Percentiles rank a stretch among this genome's conserved stretches.
phyloP scores from a whole-genome alignment of 441 rosid species.

The Breynia disticha region DNA sequence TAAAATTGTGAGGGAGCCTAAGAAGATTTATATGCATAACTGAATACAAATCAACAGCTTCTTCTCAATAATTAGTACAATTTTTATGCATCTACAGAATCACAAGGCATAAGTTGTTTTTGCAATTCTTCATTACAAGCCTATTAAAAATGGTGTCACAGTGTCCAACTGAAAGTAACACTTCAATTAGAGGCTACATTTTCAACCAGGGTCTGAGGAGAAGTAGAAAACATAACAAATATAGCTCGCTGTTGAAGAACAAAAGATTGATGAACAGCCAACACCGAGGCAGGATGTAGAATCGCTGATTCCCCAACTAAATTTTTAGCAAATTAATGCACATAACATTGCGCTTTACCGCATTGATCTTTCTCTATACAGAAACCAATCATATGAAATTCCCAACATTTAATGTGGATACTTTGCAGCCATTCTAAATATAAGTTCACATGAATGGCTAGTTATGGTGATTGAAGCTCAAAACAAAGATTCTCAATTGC shows the following conservation, averaged over 20 bases:
- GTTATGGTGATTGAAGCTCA: no score
- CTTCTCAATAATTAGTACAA: not conserved
- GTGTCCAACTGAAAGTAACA: no score
- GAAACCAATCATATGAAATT: not conserved
- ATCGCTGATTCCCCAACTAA: not conserved
- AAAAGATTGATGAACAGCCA: no score
- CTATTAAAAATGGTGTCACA: not conserved
- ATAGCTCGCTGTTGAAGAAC: no score
- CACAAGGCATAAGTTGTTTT: no score
- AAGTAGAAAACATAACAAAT: not conserved
- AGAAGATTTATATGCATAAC: constrained; percentile 2
- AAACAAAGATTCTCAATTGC: not conserved
- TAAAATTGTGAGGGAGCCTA: not conserved
- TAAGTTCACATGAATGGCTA: no score
- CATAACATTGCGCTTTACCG: not conserved
- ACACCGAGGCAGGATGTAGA: no score
- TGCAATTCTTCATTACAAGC: not conserved
- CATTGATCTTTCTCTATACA: not conserved
- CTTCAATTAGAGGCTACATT: no score
- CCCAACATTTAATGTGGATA: not conserved
- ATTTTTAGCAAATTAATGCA: not conserved
- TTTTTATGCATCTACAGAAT: no score
- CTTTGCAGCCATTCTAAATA: not conserved
- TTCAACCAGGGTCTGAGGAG: no score
- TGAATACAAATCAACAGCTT: not conserved